Evolutionary conservation across 257 asterid genomes (phyloP), one percentile per base, ranked within the genome.

Genomic region (Nyctanthes arbortristis): DNA sequence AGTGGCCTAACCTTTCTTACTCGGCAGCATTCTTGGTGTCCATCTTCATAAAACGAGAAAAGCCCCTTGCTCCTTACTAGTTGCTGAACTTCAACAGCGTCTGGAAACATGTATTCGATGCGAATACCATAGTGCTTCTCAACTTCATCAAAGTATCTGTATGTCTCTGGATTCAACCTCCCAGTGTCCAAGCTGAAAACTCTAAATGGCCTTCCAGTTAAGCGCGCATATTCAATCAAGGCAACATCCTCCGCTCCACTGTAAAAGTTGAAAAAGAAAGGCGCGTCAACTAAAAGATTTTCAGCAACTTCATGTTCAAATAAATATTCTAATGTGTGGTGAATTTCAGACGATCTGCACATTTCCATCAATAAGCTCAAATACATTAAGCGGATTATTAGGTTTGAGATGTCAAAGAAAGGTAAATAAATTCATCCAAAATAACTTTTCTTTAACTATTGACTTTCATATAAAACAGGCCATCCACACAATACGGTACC

Each of bases 161-260:
- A 92, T 0, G 97, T 92, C 75, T 92, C 97, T 0, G 97, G 96
- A 45, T 92, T 89, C 73, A 92, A 64, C 69, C 97, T 83, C 52
- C 96, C 97, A 0, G 97, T 92, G 75, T 92, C 97, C 71, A 92
- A 71, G 79, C 96, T 89, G 79, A 92, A 92, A 5, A 92, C 97
- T 70, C 97, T 76, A 71, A 81, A 92, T 54, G 96, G 96, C 13
- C 96, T 66, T 5, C 97, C 97, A 0, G 97, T 87, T 73, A 92
- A 77, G 65, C 67, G 89, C 0, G 97, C 97, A 28, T 92, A 89
- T 79, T 92, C 97, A 1, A 92, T 87, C 81, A 92, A 71, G 57
- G 96, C 94, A 35, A 89, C 96, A 66, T 92, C 97, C 69, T 92
- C 97, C 3, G 97, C 97, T 25, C 97, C 97, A 80, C 97, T 89